Base-by-base conservation (phyloP, 371 early-diverging fungal species). In the Mycotypha africana region DNA sequence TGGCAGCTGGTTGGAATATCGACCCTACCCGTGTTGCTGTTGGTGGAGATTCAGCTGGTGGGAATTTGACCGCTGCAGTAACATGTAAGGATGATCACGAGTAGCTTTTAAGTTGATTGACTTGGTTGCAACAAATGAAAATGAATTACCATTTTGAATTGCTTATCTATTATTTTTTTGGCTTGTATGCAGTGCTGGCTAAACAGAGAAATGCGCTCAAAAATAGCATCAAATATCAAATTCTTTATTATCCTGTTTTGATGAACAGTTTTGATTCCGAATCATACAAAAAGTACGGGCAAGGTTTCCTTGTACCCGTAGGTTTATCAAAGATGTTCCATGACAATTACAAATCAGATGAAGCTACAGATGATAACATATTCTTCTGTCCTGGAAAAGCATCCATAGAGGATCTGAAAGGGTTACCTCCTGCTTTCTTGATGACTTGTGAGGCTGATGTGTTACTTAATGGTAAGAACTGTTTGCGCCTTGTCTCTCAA, bases 21-120 rank as follows among this genome's bases (percentile, higher is more conserved):
- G 57, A 61, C 37, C 37, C 57, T 8, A 24, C 23, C 0, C 42
- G 50, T 21, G 40, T 61, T 15, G 57, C 53, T 17, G 19, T 61
- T 17, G 62, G 34, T 14, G 62, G 62, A 7, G 62, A 61, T 31
- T 56, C 57, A 31, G 42, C 57, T 14, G 62, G 62, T 1, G 58
- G 47, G 12, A 57, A 56, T 15, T 10, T 61, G 20, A 23, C 62
- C 5, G 33, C 38, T 35, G 42, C 42, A 3, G 26, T 44, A 3
- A 28, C 55, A 4, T 28, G 56, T 56, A 56, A 46, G 15, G 31
- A 17, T 1, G 21, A 17, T 9, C 14, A 28, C 11, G n/a, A 33
- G 15, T 14, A 33, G 34, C 30, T 28, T 28, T 8, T 28, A 28
- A 6, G n/a, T n/a, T n/a, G n/a, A n/a, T n/a, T n/a, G n/a, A n/a